These are phyloP conservation scores for Candida peoriensis DNA, from an alignment of 805 yeast species.

Conservation along the genomic window DNA sequence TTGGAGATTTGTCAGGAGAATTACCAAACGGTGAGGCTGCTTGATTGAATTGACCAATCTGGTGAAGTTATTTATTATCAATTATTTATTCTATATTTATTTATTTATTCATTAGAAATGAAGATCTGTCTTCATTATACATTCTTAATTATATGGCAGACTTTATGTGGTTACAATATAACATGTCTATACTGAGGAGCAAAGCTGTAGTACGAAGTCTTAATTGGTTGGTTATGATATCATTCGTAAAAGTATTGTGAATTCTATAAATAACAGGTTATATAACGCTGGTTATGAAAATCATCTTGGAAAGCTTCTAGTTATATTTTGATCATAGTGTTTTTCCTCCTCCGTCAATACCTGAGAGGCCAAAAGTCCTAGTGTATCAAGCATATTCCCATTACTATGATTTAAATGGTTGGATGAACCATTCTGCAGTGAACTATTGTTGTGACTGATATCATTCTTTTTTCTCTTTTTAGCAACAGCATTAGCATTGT, in stretches of 20 bases:
- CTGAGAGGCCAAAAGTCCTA: constrained; percentile 52
- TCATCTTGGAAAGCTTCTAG: constrained; percentile 6
- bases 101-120: too few species aligned
- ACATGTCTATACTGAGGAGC: too few species aligned
- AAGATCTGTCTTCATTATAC: too few species aligned
- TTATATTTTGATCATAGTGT: not conserved
- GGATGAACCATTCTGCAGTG: constrained; percentile 6
- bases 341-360: constrained; percentile 36
- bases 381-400: constrained; percentile 37
- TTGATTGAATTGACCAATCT: not conserved
- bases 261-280: too few species aligned
- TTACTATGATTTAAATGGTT: too few species aligned
- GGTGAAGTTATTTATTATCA: constrained; percentile 3
- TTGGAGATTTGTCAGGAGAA: constrained; percentile 10
- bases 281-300: too few species aligned
- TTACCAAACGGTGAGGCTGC: constrained; percentile 4
- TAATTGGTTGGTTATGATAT: too few species aligned
- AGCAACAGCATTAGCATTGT: constrained; percentile 6
- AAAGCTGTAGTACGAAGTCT: too few species aligned
- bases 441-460: constrained; percentile 7
- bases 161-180: too few species aligned
- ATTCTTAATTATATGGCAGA: constrained; percentile 9
- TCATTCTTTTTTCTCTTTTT: constrained; percentile 12
- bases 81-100: constrained; percentile 4
- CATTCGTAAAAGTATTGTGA: too few species aligned